Conservation (phyloP, 1,284 basidiomycete genomes). For the Irpex sp. region DNA sequence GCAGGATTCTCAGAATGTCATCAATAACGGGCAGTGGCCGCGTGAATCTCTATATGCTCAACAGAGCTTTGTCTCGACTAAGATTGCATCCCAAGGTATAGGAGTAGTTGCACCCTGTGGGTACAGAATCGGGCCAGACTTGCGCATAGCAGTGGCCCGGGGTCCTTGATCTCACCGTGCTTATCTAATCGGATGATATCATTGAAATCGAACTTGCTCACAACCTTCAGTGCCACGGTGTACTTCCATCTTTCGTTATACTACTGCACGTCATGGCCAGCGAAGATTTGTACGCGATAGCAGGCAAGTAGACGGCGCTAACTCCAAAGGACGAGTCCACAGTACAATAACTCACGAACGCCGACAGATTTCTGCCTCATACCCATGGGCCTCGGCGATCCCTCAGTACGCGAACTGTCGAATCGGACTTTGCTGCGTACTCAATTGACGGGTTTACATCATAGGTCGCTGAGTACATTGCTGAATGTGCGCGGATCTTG, state of each 20-base stretch:
- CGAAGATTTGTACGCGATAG: constrained; percentile 11
- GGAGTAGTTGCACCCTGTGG: too few relatives aligned
- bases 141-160: too few relatives aligned
- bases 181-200: background rate
- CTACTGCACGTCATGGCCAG: background rate
- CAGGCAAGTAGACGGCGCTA: constrained; percentile 2
- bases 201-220: background rate
- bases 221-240: too few relatives aligned
- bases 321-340: too few relatives aligned
- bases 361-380: constrained; percentile 77
- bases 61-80: too few relatives aligned
- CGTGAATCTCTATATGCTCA: too few relatives aligned
- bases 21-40: too few relatives aligned
- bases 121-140: too few relatives aligned
- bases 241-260: background rate
- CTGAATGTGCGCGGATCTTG: constrained; percentile 77
- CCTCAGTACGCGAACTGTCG: constrained; percentile 48
- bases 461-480: constrained; percentile 70
- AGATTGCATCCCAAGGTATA: too few relatives aligned
- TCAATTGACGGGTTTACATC: background rate
- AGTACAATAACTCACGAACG: too few relatives aligned
- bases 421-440: background rate
- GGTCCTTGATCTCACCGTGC: background rate
- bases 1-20: too few relatives aligned
- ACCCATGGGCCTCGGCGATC: constrained; percentile 69